phyloP scores from a whole-genome alignment of 1,284 basidiomycete genomes.

The Puccinia polysora region DNA sequence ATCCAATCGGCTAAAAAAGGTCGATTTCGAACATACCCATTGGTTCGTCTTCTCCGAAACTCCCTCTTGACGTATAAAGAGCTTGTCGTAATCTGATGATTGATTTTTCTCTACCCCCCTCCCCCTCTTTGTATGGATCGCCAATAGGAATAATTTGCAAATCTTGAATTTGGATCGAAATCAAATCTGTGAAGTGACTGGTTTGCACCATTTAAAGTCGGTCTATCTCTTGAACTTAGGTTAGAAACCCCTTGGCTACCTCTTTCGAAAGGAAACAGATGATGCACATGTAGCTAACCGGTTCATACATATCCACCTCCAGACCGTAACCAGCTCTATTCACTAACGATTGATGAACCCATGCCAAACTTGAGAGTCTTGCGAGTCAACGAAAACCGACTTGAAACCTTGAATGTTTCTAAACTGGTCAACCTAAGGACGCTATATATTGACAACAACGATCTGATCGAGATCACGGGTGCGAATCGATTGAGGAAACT shows the following conservation, averaged over 20 bases:
- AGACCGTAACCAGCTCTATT: constrained; percentile 69
- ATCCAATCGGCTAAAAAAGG: constrained; percentile 65
- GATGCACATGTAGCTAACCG: background rate
- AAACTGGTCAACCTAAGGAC: constrained; percentile 72
- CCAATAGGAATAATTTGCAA: constrained; percentile 63
- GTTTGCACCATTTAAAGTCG: constrained; percentile 63
- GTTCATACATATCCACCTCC: constrained; percentile 34
- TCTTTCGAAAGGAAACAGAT: background rate
- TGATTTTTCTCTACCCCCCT: too few relatives aligned
- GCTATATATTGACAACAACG: constrained; percentile 86
- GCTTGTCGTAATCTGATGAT: too few relatives aligned
- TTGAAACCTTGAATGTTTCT: constrained; percentile 66
- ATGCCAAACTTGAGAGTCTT: constrained; percentile 75
- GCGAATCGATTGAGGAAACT: constrained; percentile 63
- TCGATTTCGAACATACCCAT: constrained; percentile 64
- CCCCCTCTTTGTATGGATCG: too few relatives aligned
- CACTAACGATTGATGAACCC: constrained; percentile 47
- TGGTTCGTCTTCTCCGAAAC: constrained; percentile 63
- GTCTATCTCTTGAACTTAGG: constrained; percentile 73
- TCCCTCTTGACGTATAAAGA: constrained; percentile 40
- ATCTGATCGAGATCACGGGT: constrained; percentile 58
- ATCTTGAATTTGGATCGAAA: constrained; percentile 78
- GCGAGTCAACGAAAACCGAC: constrained; percentile 74
- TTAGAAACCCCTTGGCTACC: too few relatives aligned
- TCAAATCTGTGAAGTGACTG: constrained; percentile 61